Evolutionary conservation across 176 grass and related monocot species (phyloP).

Genomic region (Musa itinerans): DNA sequence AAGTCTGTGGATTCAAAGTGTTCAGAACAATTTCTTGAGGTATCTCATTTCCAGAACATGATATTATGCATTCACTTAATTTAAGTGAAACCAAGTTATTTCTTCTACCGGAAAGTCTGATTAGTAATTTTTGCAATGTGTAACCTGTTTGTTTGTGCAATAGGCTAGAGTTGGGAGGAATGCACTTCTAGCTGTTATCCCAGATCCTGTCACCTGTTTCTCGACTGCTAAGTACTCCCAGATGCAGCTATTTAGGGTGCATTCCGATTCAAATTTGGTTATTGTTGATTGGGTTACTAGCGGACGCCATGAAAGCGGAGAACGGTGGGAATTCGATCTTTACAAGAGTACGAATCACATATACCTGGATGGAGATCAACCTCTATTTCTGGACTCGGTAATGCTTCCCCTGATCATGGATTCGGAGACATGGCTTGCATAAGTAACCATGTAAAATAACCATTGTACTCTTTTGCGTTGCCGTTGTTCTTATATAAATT

Average conservation of each 20-base stretch:
- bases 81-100: not conserved
- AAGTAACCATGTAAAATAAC: not conserved
- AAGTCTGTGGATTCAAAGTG: slow-evolving; percentile 78
- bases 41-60: slow-evolving; percentile 22
- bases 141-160: slow-evolving; percentile 25
- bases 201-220: slow-evolving; percentile 90
- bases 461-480: not conserved
- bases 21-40: slow-evolving; percentile 73
- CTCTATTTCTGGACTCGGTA: slow-evolving; percentile 79
- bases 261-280: slow-evolving; percentile 58
- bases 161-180: slow-evolving; percentile 68
- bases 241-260: slow-evolving; percentile 65
- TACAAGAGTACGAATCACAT: slow-evolving; percentile 71
- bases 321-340: slow-evolving; percentile 58
- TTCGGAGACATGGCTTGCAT: not conserved
- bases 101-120: not conserved
- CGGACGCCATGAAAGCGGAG: slow-evolving; percentile 72
- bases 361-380: slow-evolving; percentile 45
- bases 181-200: slow-evolving; percentile 61
- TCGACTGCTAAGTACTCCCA: slow-evolving; percentile 54
- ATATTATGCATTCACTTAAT: too few relatives aligned
- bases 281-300: slow-evolving; percentile 93
- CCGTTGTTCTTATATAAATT: too few relatives aligned
- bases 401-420: slow-evolving; percentile 21
- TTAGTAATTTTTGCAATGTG: slow-evolving; percentile 2